These are phyloP conservation scores for Tulasnella calospora DNA, from an alignment of 768 basidiomycete genomes.

Conservation along the genomic window DNA sequence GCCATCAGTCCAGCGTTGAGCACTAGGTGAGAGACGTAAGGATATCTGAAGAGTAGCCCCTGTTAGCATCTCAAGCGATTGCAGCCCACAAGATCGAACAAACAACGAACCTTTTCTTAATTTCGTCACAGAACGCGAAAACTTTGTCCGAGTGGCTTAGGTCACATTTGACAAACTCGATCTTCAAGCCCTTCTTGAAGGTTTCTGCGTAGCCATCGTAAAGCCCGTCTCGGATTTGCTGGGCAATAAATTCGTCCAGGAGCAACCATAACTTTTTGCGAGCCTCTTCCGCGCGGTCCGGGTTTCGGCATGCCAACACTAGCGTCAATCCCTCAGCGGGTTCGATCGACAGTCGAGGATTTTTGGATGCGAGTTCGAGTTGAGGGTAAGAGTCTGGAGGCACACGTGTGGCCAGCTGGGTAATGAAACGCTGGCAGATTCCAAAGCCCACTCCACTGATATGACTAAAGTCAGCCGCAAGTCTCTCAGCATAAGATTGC, in stretches of 20 bases:
- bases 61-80: not conserved
- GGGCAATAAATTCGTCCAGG: constrained; percentile 52
- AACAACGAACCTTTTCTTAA: constrained; percentile 49
- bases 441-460: constrained; percentile 77
- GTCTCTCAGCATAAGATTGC: not conserved
- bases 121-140: constrained; percentile 54
- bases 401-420: constrained; percentile 53
- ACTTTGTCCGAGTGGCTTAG: constrained; percentile 57
- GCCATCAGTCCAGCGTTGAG: constrained; percentile 72
- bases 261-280: constrained; percentile 48
- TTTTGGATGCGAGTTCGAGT: constrained; percentile 28
- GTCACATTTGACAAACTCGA: constrained; percentile 63
- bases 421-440: constrained; percentile 71
- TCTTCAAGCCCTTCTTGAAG: constrained; percentile 55
- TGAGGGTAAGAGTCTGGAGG: constrained; percentile 48
- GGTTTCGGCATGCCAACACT: constrained; percentile 74
- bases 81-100: not conserved
- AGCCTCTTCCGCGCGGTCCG: constrained; percentile 58
- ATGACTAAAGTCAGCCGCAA: constrained; percentile 14
- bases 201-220: constrained; percentile 52
- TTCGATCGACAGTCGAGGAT: constrained; percentile 25
- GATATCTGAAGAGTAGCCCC: constrained; percentile 48
- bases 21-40: constrained; percentile 74
- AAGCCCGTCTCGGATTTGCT: constrained; percentile 33
- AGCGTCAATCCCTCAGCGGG: constrained; percentile 58